Conservation (phyloP, 2,329 filamentous ascomycete genomes). For the Sclerotinia trifoliorum region DNA sequence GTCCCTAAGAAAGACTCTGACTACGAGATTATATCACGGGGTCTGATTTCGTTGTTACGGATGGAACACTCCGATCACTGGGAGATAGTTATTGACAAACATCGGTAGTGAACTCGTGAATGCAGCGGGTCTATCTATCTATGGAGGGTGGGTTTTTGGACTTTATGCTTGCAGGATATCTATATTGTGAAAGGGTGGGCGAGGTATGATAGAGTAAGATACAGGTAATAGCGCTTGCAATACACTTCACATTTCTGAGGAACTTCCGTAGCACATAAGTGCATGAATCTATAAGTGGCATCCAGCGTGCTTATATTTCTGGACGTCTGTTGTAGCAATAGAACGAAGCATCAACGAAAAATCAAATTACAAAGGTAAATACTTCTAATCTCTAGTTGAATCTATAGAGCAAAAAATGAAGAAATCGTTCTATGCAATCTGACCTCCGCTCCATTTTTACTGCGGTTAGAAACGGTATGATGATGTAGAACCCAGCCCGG, state of each 20-base stretch:
- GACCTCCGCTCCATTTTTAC: conserved; percentile 29
- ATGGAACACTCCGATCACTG: too few relatives aligned
- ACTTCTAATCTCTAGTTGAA: neutral
- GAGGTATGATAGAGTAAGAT: too few relatives aligned
- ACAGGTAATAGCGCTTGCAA: neutral
- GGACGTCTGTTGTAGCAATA: neutral
- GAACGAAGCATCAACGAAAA: neutral
- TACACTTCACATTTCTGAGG: neutral
- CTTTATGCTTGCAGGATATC: too few relatives aligned
- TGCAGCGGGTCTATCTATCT: too few relatives aligned
- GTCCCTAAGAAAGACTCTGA: neutral
- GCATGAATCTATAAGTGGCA: neutral
- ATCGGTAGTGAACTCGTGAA: too few relatives aligned
- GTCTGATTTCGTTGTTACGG: too few relatives aligned
- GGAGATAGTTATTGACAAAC: too few relatives aligned
- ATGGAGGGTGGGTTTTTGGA: too few relatives aligned
- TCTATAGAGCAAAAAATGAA: neutral
- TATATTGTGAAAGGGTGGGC: too few relatives aligned
- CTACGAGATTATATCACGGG: too few relatives aligned
- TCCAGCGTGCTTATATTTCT: neutral
- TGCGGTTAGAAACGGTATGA: conserved; percentile 23
- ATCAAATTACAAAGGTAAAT: neutral
- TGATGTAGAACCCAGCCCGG: conserved; percentile 16
- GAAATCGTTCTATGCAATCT: conserved; percentile 24
- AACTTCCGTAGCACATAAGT: neutral